Conservation (phyloP, 305 asterid species). For the Fraxinus velutina region DNA sequence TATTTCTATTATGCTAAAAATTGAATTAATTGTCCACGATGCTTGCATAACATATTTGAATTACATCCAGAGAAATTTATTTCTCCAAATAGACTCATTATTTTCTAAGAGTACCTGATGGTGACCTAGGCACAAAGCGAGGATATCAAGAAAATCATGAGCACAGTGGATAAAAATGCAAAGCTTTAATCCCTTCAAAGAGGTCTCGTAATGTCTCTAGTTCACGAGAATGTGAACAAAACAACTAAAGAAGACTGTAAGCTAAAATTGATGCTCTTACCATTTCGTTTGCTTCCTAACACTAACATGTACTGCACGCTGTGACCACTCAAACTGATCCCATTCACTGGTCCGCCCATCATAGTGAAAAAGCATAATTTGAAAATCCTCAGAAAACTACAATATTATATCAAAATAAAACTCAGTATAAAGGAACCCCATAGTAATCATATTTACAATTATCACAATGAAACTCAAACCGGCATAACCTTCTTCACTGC, state of each 20-base stretch:
- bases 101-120: neutral
- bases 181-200: neutral
- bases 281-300: conserved; percentile 78
- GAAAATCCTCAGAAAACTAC: conserved; percentile 81
- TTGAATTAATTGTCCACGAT: neutral
- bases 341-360: conserved; percentile 80
- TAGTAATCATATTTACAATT: neutral
- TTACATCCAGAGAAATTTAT: conserved; percentile 1
- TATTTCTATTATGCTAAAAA: neutral
- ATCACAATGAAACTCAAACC: conserved; percentile 19
- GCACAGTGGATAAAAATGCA: conserved; percentile 1
- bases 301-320: conserved; percentile 72
- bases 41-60: neutral
- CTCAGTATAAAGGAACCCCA: conserved; percentile 22
- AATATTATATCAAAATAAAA: conserved; percentile 20
- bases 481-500: conserved; percentile 70
- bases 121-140: neutral
- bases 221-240: conserved; percentile 4
- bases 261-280: conserved; percentile 33
- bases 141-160: neutral
- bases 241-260: conserved; percentile 13
- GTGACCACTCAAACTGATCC: conserved; percentile 89
- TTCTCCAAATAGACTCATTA: neutral
- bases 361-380: conserved; percentile 82
- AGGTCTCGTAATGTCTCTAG: conserved; percentile 6